Evolutionary conservation across 768 basidiomycete species (phyloP), one percentile per base, ranked within the genome.

Genomic region (Cyclocybe aegerita): DNA sequence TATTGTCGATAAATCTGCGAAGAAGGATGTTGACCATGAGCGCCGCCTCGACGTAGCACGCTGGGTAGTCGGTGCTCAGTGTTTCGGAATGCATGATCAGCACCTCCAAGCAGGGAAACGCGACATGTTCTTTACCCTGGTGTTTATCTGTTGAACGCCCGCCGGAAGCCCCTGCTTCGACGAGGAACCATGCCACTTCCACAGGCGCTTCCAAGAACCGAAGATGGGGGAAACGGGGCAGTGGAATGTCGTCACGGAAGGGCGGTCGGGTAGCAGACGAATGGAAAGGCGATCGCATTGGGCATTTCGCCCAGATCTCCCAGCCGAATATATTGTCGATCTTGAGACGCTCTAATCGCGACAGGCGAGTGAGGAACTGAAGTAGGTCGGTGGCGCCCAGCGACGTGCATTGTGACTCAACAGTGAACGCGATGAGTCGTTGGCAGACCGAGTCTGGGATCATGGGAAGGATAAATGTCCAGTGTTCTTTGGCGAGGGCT

Each of bases 301-400:
- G 31, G 6, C 36, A 16, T 6, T 46, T 51, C 31, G 23, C 48
- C 7, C 47, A 34, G 16, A 58, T 34, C n/a, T 57, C 31, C 7
- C 43, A 39, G 3, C 57, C 50, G 39, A 62, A 62, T 3, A 53
- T 46, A 7, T 57, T 55, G 17, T 58, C 59, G 10, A 62, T 15
- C 11, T 42, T 53, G 9, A 62, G 51, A 29, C 48, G 46, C 12
- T 41, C 48, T 17, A 62, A 39, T 12, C 53, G 50, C 0, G 53
- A 50, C 3, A 62, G 48, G 10, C 41, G 50, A n/a, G 17, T 37
- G 1, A 62, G 35, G 38, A 62, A 62, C 3, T 42, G 43, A 2
- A 62, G 41, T 7, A 60, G 53, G 45, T 60, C 57, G 9, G 39
- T 23, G 12, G 43, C 52, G 4, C 53, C 55, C 5, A 62, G 48